phyloP scores from a whole-genome alignment of 1,284 basidiomycete genomes.

The Trichosporon ovoides region DNA sequence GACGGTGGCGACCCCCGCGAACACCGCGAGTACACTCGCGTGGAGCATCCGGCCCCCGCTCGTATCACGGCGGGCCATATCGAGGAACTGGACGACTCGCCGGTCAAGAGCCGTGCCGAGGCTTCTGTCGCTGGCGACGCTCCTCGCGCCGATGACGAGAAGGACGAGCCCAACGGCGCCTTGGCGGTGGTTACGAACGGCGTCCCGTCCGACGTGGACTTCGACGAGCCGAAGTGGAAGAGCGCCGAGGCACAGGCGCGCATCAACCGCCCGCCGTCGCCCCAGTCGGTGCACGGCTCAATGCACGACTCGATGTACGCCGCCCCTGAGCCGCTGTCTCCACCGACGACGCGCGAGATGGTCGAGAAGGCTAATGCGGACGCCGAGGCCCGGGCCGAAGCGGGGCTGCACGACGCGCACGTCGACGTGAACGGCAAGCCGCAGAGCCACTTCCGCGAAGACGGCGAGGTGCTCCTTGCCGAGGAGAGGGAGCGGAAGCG shows the following conservation, averaged over 20 bases:
- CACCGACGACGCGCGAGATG: background rate
- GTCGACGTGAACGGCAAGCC: background rate
- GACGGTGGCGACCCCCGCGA: background rate
- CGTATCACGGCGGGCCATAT: background rate
- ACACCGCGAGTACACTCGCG: background rate
- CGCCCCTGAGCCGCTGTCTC: background rate
- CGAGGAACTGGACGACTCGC: background rate
- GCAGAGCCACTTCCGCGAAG: background rate
- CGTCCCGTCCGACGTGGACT: too few species aligned
- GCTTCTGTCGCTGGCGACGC: too few species aligned
- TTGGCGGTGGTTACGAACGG: background rate
- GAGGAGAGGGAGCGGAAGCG: background rate
- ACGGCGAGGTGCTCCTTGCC: background rate
- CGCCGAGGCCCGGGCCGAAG: too few species aligned
- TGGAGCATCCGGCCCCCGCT: background rate
- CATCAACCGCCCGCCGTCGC: background rate
- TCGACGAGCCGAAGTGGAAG: background rate
- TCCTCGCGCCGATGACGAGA: background rate
- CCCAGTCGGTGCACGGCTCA: background rate
- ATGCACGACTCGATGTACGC: background rate
- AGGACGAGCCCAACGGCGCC: background rate
- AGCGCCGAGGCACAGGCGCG: background rate
- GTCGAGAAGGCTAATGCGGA: too few species aligned
- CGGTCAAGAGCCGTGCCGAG: background rate
- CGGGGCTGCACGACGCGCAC: background rate